Base-by-base conservation (phyloP, 2,329 filamentous ascomycete genomes). In the Bisporella sp. region DNA sequence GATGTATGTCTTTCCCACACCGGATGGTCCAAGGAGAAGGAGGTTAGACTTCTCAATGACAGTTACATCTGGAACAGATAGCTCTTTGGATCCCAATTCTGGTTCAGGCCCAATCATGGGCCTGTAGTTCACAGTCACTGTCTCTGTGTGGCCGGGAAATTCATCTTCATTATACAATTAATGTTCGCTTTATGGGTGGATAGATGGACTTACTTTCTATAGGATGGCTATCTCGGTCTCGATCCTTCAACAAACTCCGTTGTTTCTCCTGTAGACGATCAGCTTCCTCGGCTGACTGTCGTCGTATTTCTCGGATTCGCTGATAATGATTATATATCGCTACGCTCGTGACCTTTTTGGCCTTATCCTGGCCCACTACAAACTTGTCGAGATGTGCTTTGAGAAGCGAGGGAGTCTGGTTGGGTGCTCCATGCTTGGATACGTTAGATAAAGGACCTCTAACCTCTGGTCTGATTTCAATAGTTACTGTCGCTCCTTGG, bases 311-410 rank as follows among this genome's bases (percentile, higher is more conserved):
- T 60, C 91, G 84, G 53, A 96, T 79, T 44, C 88, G 82, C 68
- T 96, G 89, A 65, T 97, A 96, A 66, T 99, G 93, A 64, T 97
- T 96, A 72, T 95, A 96, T 31, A 99, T 87, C 5, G 92, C 90
- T 4, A 92, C 85, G 57, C 89, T 93, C 56, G 97, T 82, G 11
- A 91, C 88, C 68, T 95, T 95, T 75, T 99, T 93, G 12, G 93
- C 90, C 53, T 89, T 82, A 58, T 96, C 89, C 68, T 99, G 93
- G 40, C 92, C 93, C 4, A 99, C 92, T 1, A 99, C 92, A 66
- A 95, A 99, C 64, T 93, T 87, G 66, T 99, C 93, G 32, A 97
- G 82, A 62, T 93, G 87, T 63, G 89, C 83, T 73, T 97, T 96
- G 61, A 99, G 75, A 59, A 82, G 76, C 51, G 78, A 73, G 2